phyloP scores from a whole-genome alignment of 179 eudicot species.

The Spergularia azorica region DNA sequence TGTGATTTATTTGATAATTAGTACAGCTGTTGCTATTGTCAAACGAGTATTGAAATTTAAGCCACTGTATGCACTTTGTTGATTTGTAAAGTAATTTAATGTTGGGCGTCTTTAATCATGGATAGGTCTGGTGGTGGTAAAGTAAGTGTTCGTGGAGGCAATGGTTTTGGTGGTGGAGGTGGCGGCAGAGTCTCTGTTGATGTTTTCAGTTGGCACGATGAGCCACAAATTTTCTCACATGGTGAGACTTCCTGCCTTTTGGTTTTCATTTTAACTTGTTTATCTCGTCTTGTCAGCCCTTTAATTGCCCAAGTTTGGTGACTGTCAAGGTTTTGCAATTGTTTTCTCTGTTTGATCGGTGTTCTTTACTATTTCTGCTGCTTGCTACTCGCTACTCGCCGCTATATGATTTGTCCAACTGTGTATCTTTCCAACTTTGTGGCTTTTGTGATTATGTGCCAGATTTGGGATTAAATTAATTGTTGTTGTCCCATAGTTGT shows the following conservation, averaged over 20 bases:
- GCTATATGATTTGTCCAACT: background rate
- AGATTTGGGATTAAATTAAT: background rate
- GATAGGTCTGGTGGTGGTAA: slow-evolving; percentile 84
- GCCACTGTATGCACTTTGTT: background rate
- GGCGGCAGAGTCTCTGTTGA: slow-evolving; percentile 92
- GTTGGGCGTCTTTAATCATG: slow-evolving; percentile 23
- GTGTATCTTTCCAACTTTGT: background rate
- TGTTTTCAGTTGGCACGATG: slow-evolving; percentile 83
- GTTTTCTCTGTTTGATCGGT: background rate
- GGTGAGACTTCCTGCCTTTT: slow-evolving; percentile 50
- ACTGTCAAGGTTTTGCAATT: background rate
- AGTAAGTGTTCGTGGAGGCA: slow-evolving; percentile 87
- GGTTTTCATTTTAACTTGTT: background rate
- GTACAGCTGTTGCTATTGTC: background rate
- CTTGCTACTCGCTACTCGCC: background rate
- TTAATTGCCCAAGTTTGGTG: background rate
- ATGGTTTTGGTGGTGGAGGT: slow-evolving; percentile 98
- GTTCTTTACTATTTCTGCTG: background rate
- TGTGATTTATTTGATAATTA: background rate
- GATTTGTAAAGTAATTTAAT: background rate
- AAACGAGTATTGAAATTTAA: background rate
- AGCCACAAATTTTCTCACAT: slow-evolving; percentile 54
- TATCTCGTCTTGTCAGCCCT: background rate
- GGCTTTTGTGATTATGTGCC: background rate
- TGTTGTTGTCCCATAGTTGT: background rate